These are phyloP conservation scores for Sphaerobolus stellatus DNA, from an alignment of 1,284 basidiomycete genomes.

Conservation along the genomic window DNA sequence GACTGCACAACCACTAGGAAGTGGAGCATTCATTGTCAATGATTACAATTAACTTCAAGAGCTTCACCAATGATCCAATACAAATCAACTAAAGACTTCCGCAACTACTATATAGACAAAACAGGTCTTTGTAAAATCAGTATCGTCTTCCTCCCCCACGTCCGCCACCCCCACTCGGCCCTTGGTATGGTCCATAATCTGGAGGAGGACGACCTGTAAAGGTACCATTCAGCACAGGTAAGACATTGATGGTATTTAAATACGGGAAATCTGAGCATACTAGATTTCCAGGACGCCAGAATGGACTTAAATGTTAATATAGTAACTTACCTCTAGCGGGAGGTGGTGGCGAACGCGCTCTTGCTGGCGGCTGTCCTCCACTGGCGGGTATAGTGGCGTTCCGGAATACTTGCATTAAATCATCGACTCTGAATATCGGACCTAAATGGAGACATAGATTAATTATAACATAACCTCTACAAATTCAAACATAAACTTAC, in stretches of 20 bases:
- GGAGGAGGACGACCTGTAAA: constrained; percentile 61
- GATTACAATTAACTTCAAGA: too few species aligned
- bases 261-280: too few species aligned
- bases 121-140: too few species aligned
- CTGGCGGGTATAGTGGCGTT: constrained; percentile 68
- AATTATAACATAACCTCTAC: constrained; percentile 13
- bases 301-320: neutral
- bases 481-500: constrained; percentile 46
- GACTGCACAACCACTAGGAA: too few species aligned
- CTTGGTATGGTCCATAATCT: constrained; percentile 71
- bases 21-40: too few species aligned
- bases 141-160: constrained; percentile 34
- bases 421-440: constrained; percentile 83
- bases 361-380: constrained; percentile 38
- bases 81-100: too few species aligned
- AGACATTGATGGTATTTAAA: constrained; percentile 13
- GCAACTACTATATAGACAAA: too few species aligned
- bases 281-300: too few species aligned
- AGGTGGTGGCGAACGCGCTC: constrained; percentile 47
- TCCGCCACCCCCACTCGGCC: constrained; percentile 42
- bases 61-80: too few species aligned
- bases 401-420: constrained; percentile 77
- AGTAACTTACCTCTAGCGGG: constrained; percentile 39
- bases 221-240: too few species aligned
- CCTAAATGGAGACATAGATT: constrained; percentile 45